phyloP scores from a whole-genome alignment of 164 flowering plant genomes.

The Vitis cinerea region DNA sequence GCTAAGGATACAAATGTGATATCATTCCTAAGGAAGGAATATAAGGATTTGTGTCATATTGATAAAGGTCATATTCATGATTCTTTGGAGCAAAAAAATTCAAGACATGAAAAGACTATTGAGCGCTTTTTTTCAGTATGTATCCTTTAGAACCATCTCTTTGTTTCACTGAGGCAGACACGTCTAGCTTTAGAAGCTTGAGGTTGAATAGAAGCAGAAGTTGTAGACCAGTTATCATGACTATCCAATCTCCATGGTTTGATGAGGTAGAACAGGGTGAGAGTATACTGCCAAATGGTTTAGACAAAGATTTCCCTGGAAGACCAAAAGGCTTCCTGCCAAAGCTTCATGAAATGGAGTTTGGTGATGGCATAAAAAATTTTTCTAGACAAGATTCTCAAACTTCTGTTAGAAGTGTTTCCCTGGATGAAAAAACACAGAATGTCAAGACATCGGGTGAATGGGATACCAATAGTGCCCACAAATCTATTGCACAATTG shows the following conservation, averaged over 20 bases:
- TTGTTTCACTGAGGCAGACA: constrained; percentile 15
- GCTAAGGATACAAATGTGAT: constrained; percentile 1
- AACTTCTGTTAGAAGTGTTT: constrained; percentile 18
- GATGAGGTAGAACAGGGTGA: constrained; percentile 24
- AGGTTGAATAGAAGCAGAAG: constrained; percentile 56
- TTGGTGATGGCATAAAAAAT: constrained; percentile 17
- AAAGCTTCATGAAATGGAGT: constrained; percentile 26
- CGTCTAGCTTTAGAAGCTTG: constrained; percentile 22
- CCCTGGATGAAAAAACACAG: constrained; percentile 6
- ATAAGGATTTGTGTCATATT: constrained; percentile 4
- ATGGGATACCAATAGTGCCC: constrained; percentile 7
- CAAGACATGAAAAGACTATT: constrained; percentile 39
- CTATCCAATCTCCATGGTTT: constrained; percentile 17
- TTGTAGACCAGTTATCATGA: constrained; percentile 41
- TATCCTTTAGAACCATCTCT: constrained; percentile 40
- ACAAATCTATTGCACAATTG: constrained; percentile 5
- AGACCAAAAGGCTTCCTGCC: constrained; percentile 22
- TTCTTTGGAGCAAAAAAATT: constrained; percentile 34
- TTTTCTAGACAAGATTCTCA: constrained; percentile 36
- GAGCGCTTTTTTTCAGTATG: constrained; percentile 23
- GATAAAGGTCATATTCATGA: constrained; percentile 18
- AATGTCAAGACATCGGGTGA: neutral
- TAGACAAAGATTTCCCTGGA: constrained; percentile 33
- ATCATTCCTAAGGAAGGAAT: constrained; percentile 9
- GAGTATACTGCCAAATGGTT: constrained; percentile 26